Evolutionary conservation across 2,329 filamentous ascomycete species (phyloP), one percentile per base, ranked within the genome.

Genomic region (Beauveria scarabaeidicola): DNA sequence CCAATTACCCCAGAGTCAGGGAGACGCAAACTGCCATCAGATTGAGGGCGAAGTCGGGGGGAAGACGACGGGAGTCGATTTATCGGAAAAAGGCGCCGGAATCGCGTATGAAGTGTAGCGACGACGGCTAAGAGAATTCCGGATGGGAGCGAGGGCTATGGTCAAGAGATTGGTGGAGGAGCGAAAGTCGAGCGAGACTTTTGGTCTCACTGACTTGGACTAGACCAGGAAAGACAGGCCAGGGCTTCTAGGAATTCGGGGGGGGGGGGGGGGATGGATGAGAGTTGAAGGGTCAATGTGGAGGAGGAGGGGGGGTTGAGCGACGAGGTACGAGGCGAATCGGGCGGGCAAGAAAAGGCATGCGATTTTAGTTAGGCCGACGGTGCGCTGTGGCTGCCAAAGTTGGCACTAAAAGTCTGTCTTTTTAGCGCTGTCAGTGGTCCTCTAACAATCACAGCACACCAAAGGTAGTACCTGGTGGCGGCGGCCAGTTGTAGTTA

Each of bases 1-100:
- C 59, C 59, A 57, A 60, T 60, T 60, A 60, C 59, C 52, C 59
- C 52, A 60, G 47, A 47, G 40, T 44, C 19, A 19, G 38, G 47
- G 15, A 40, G 17, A 27, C 46, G 52, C 59, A 56, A 29, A 38
- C 15, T 56, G 59, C 59, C 59, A 60, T 60, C 41, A 57, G 59
- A 54, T 43, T 32, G 43, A 44, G 32, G 17, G 36, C 52, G 29
- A 25, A 32, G n/a, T 27, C 21, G 11, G 36, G 11, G 51, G 44
- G n/a, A 3, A 52, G 56, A 36, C 36, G 56, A 46, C 2, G 38
- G 17, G 7, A 27, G n/a, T 36, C 17, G 11, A 8, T 25, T 27
- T 27, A 21, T 23, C 10, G 55, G 50, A 23, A n/a, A 29, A 27
- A 23, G 43, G 19, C 9, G 53, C 53, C 29, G 43, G 5, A 36